Conservation (phyloP, 2,329 filamentous ascomycete species). For the Colletotrichum horii region DNA sequence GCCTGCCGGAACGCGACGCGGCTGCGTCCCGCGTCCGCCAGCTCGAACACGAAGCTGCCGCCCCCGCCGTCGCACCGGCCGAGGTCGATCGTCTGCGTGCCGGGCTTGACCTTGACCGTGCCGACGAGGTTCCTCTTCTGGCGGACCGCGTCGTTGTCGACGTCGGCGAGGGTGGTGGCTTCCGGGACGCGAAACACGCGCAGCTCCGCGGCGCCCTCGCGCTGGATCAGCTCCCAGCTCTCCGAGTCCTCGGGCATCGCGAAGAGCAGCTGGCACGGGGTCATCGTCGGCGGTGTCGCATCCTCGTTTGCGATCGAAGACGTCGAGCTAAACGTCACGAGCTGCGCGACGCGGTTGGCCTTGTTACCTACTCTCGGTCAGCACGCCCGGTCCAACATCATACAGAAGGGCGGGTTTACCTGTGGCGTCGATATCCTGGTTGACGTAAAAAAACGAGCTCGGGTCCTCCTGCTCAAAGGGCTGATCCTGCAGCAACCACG, state of each 20-base stretch:
- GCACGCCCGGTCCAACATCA: background rate
- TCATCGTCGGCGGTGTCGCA: background rate
- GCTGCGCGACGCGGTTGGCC: constrained; percentile 18
- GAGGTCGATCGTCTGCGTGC: constrained; percentile 13
- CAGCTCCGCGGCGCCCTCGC: constrained; percentile 12
- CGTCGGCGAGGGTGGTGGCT: background rate
- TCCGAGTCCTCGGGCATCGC: constrained; percentile 19
- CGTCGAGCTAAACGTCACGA: constrained; percentile 13
- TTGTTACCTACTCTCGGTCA: background rate
- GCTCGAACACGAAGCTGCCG: constrained; percentile 19
- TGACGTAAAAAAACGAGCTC: constrained; percentile 22
- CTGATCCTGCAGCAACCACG: constrained; percentile 17
- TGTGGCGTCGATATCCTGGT: constrained; percentile 19
- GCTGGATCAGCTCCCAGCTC: constrained; percentile 22
- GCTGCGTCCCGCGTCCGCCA: constrained; percentile 9
- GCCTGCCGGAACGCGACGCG: constrained; percentile 21
- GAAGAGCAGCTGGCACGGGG: constrained; percentile 12
- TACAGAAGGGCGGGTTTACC: background rate
- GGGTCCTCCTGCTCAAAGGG: constrained; percentile 20
- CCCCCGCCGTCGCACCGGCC: background rate
- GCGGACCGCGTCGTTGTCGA: background rate
- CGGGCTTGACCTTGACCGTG: constrained; percentile 6
- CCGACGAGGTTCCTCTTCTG: constrained; percentile 1
- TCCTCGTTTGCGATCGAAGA: background rate
- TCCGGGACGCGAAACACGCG: constrained; percentile 4